phyloP scores from a whole-genome alignment of 768 basidiomycete genomes.

The Exsudoporus frostii region DNA sequence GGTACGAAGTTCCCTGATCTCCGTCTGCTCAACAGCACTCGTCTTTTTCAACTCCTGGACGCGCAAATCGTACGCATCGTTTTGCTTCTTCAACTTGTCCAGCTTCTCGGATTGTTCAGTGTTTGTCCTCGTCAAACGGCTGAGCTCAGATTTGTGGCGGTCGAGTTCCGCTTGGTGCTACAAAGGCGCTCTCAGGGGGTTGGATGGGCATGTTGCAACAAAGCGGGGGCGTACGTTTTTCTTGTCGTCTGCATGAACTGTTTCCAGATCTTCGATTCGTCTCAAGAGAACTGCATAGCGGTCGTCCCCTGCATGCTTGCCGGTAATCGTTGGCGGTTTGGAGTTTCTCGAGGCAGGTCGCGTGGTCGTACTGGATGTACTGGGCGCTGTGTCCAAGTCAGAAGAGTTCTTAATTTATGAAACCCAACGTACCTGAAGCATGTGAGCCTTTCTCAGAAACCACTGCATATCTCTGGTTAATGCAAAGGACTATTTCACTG shows the following conservation, averaged over 20 bases:
- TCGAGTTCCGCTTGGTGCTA: conserved; percentile 65
- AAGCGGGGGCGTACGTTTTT: conserved; percentile 44
- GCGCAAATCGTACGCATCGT: conserved; percentile 52
- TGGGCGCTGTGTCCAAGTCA: conserved; percentile 32
- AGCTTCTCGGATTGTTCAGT: conserved; percentile 50
- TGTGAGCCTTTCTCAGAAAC: conserved; percentile 37
- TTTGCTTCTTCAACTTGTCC: conserved; percentile 65
- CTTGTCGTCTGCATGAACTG: conserved; percentile 62
- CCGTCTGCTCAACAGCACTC: conserved; percentile 47
- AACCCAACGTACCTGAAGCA: conserved; percentile 36
- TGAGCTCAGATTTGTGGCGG: conserved; percentile 54
- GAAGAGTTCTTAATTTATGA: background rate
- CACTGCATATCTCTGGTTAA: background rate
- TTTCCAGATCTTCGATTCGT: conserved; percentile 64
- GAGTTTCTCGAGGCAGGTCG: conserved; percentile 29
- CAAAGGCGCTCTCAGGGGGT: background rate
- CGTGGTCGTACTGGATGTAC: conserved; percentile 26
- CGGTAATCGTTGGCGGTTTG: conserved; percentile 12
- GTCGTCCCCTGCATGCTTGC: conserved; percentile 34
- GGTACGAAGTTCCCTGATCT: conserved; percentile 58
- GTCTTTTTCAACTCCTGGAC: conserved; percentile 59
- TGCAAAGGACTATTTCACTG: background rate
- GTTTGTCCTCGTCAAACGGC: conserved; percentile 43
- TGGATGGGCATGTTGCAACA: background rate
- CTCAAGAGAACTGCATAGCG: conserved; percentile 54